Evolutionary conservation across 1,284 basidiomycete species (phyloP).

Genomic region (Stygiomarasmius scandens): DNA sequence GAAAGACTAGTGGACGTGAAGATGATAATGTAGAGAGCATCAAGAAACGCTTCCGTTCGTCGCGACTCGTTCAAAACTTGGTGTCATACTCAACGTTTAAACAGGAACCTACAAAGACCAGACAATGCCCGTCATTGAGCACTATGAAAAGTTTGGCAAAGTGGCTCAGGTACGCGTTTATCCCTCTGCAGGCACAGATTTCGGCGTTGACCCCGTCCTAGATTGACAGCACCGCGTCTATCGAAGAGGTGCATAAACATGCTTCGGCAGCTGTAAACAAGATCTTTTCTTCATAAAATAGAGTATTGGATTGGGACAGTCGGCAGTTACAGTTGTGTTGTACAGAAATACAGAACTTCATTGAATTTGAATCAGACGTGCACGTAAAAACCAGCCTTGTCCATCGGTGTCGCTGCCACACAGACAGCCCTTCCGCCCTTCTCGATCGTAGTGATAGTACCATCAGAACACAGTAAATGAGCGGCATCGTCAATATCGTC

Average conservation of each 20-base stretch:
- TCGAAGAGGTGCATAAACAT: conserved; percentile 74
- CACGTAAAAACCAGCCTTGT: conserved; percentile 40
- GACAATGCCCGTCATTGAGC: conserved; percentile 95
- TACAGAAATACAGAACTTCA: neutral
- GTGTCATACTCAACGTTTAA: neutral
- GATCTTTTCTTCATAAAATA: conserved; percentile 29
- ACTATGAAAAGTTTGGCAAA: conserved; percentile 75
- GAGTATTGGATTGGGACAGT: neutral
- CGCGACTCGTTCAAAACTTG: neutral
- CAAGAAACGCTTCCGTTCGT: conserved; percentile 92
- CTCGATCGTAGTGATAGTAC: conserved; percentile 63
- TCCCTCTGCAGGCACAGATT: conserved; percentile 4
- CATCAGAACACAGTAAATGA: conserved; percentile 75
- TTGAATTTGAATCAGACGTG: conserved; percentile 41
- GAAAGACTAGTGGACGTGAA: conserved; percentile 92
- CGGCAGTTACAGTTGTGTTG: neutral
- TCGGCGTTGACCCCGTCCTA: conserved; percentile 30
- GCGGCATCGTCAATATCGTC: conserved; percentile 57
- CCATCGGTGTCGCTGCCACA: conserved; percentile 35
- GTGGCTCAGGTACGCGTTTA: conserved; percentile 72
- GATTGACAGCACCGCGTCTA: conserved; percentile 78
- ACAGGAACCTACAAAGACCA: conserved; percentile 88
- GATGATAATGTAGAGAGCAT: conserved; percentile 97
- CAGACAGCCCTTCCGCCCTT: conserved; percentile 59
- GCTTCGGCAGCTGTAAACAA: conserved; percentile 60